Base-by-base conservation (phyloP, 1,284 basidiomycete genomes). In the Malassezia arunalokei region DNA sequence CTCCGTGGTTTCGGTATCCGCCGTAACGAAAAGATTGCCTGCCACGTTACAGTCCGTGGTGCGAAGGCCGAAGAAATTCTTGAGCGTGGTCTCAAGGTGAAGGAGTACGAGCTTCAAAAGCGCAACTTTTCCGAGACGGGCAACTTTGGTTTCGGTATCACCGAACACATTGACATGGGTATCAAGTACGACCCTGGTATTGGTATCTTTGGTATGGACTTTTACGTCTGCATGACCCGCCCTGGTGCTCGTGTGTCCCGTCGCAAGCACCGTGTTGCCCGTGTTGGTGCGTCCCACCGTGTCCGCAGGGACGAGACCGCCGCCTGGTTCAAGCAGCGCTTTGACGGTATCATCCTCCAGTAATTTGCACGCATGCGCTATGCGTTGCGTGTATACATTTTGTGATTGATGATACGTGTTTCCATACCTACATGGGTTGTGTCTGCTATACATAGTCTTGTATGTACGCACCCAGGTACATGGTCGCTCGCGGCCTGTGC, bases 21-120 rank as follows among this genome's bases (percentile, higher is more conserved):
- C 76, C 87, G 92, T 80, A 98, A 99, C 82, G 94, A 99, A 80
- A 96, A 98, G 83, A 98, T 98, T 75, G 94, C 94, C 52, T 87
- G 86, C 70, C 92, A 98, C 79, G 92, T 98, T 75, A 98, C 92
- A 75, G 94, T 98, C 79, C 89, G 92, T 66, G 92, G 92, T 46
- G 92, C 92, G 72, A 98, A 98, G 79, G 92, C 92, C 48, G 92
- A 98, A 82, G 92, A 98, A 78, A 96, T 74, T 76, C 81, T 98
- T 71, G 94, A 98, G 81, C 89, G 94, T 74, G 92, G 90, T 49
- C 81, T 98, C 75, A 98, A 96, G 79, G 92, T 98, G 74, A 98
- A 98, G 83, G 92, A 98, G 79, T 98, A 98, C 82, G 92, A 99
- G 80, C 79, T 98, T 76, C 77, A 76, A 62, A 79, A 78, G 74